phyloP scores from a whole-genome alignment of 805 yeast species.

The Nadsonia fulvescens region DNA sequence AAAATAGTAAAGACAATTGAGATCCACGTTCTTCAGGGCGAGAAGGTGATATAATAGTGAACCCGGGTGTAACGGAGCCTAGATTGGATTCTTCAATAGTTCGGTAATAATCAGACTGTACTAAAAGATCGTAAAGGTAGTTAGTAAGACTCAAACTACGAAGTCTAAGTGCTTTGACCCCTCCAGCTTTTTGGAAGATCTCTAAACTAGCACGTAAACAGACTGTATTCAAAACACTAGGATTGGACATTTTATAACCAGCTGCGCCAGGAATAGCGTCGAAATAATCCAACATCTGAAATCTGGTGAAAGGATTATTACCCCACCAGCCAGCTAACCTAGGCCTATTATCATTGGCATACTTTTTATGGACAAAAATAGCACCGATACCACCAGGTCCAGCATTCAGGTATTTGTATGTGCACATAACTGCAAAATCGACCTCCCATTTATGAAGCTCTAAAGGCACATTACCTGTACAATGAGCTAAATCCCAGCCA shows the following conservation, averaged over 20 bases:
- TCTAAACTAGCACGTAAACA: constrained; percentile 51
- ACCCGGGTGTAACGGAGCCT: constrained; percentile 21
- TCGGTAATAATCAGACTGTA: constrained; percentile 28
- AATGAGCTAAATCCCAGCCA: constrained; percentile 96
- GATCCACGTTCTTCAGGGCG: constrained; percentile 47
- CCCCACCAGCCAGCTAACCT: constrained; percentile 98
- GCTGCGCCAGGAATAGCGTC: constrained; percentile 74
- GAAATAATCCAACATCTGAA: constrained; percentile 61
- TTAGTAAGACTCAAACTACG: constrained; percentile 42
- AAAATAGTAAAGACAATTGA: constrained; percentile 62
- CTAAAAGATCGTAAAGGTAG: constrained; percentile 33
- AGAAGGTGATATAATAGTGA: constrained; percentile 61
- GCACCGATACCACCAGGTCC: constrained; percentile 95
- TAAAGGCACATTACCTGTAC: constrained; percentile 71
- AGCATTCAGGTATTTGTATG: constrained; percentile 75
- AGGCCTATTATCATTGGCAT: constrained; percentile 25
- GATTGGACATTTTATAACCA: constrained; percentile 81
- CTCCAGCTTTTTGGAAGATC: constrained; percentile 41
- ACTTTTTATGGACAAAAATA: constrained; percentile 48
- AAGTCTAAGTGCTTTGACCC: constrained; percentile 35
- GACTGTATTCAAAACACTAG: constrained; percentile 72
- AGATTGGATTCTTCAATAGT: constrained; percentile 12
- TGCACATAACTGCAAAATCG: constrained; percentile 91
- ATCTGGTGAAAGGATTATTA: constrained; percentile 48
- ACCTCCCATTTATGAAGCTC: constrained; percentile 73